phyloP scores from a whole-genome alignment of 106 monocot species.

The Dendrobium chrysotoxum region DNA sequence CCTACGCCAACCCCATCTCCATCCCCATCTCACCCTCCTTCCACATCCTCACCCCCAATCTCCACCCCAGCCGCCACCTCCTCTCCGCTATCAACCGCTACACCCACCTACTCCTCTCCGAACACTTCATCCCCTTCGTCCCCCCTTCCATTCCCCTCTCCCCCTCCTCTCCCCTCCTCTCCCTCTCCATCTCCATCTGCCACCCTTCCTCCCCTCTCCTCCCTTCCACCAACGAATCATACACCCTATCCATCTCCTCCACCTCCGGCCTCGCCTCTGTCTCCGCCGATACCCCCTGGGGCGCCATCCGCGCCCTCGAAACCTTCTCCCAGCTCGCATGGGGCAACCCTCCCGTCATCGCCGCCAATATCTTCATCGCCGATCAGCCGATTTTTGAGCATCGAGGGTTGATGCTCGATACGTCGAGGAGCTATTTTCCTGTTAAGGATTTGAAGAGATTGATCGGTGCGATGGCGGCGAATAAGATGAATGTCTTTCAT shows the following conservation, averaged over 20 bases:
- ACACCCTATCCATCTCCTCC: conserved; percentile 35
- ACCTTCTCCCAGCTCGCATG: conserved; percentile 79
- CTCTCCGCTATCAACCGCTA: conserved; percentile 33
- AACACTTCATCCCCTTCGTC: conserved; percentile 44
- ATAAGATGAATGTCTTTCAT: conserved; percentile 91
- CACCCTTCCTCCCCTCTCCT: conserved; percentile 43
- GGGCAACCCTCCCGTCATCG: conserved; percentile 20
- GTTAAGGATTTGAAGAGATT: conserved; percentile 57
- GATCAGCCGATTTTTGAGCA: conserved; percentile 66
- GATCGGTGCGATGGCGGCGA: conserved; percentile 57
- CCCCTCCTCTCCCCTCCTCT: conserved; percentile 17
- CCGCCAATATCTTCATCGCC: conserved; percentile 33
- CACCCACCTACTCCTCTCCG: conserved; percentile 32
- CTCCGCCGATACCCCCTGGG: conserved; percentile 57
- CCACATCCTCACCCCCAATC: conserved; percentile 26
- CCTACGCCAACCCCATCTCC: not conserved
- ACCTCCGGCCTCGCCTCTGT: conserved; percentile 23
- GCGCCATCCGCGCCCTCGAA: conserved; percentile 82
- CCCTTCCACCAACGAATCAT: conserved; percentile 70
- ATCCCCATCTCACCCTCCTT: conserved; percentile 46
- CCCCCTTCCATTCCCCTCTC: conserved; percentile 15
- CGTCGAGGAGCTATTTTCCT: conserved; percentile 72
- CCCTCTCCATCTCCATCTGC: conserved; percentile 44
- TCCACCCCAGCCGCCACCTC: conserved; percentile 25
- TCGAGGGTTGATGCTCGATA: conserved; percentile 78